phyloP scores from a whole-genome alignment of 108 stramenopile species.

The Parmales sp. region DNA sequence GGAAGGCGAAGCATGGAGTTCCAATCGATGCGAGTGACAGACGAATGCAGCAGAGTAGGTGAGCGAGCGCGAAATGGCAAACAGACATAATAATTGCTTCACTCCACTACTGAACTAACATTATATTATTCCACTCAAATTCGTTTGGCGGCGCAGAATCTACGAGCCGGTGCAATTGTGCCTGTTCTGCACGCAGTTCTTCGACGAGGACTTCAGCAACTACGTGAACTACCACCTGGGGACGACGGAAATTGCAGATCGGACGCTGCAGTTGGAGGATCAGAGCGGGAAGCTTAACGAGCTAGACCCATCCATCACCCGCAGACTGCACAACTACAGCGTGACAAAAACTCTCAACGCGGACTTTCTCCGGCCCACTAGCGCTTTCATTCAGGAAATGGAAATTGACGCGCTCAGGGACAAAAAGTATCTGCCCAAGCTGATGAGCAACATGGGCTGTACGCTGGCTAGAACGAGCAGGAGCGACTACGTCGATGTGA shows the following conservation, averaged over 20 bases:
- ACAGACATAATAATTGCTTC: too few species aligned
- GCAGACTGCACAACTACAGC: not conserved
- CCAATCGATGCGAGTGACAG: not conserved
- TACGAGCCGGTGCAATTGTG: slow-evolving; percentile 2
- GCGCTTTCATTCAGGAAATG: slow-evolving; percentile 1
- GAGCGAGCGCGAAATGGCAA: too few species aligned
- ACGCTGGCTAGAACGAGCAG: not conserved
- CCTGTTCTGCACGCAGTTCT: slow-evolving; percentile 19
- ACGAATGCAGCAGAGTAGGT: not conserved
- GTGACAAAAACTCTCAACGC: not conserved
- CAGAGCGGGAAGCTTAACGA: not conserved
- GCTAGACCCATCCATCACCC: not conserved
- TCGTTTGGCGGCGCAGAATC: too few species aligned
- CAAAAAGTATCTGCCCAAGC: slow-evolving; percentile 4
- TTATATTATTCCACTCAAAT: too few species aligned
- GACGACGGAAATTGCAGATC: not conserved
- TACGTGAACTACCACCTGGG: slow-evolving; percentile 8
- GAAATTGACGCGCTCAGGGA: slow-evolving; percentile 3
- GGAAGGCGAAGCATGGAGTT: not conserved
- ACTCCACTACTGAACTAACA: too few species aligned
- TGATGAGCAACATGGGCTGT: slow-evolving; percentile 6
- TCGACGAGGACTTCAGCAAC: slow-evolving; percentile 10
- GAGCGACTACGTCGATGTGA: not conserved
- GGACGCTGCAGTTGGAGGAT: not conserved
- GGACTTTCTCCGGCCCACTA: not conserved